Percentiles rank a stretch among this genome's conserved stretches.
Conservation (phyloP, 2,329 filamentous ascomycete species). For the Ophiocordyceps unilateralis region DNA sequence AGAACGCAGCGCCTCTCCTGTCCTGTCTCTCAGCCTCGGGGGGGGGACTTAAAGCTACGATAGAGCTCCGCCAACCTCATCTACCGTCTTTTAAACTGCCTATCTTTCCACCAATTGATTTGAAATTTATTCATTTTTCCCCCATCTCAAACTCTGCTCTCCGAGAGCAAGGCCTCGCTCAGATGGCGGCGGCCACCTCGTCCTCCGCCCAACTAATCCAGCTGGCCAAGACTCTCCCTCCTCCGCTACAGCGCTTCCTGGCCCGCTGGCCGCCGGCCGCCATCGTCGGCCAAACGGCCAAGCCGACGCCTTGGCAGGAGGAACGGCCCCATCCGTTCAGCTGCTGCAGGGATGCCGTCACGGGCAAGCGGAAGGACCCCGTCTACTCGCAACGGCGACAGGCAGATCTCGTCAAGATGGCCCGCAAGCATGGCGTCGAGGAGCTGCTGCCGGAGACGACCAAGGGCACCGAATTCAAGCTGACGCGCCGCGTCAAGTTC, state of each 20-base stretch:
- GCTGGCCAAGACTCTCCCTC: conserved; percentile 57
- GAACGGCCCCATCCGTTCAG: conserved; percentile 64
- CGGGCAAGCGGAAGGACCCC: conserved; percentile 70
- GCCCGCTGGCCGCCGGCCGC: conserved; percentile 66
- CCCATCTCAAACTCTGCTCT: no score
- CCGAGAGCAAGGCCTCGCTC: not conserved
- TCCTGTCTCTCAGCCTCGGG: no score
- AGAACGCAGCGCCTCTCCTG: not conserved
- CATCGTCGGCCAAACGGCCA: conserved; percentile 25
- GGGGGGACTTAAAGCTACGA: no score
- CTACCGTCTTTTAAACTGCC: no score
- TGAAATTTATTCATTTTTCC: no score
- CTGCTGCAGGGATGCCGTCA: conserved; percentile 58
- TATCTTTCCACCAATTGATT: no score
- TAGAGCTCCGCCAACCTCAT: no score
- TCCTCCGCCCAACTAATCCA: conserved; percentile 24
- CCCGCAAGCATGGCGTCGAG: conserved; percentile 60
- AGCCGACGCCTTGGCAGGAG: conserved; percentile 32
- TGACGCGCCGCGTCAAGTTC: conserved; percentile 56
- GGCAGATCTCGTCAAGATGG: conserved; percentile 79
- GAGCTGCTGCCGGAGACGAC: conserved; percentile 59
- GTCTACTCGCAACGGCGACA: conserved; percentile 72
- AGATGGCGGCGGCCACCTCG: not conserved
- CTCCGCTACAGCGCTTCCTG: conserved; percentile 71
- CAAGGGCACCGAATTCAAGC: conserved; percentile 57